A percentile compares a stretch with the other conserved stretches of the same genome.
Conservation (phyloP, 306 rosid species). For the Neltuma alba region DNA sequence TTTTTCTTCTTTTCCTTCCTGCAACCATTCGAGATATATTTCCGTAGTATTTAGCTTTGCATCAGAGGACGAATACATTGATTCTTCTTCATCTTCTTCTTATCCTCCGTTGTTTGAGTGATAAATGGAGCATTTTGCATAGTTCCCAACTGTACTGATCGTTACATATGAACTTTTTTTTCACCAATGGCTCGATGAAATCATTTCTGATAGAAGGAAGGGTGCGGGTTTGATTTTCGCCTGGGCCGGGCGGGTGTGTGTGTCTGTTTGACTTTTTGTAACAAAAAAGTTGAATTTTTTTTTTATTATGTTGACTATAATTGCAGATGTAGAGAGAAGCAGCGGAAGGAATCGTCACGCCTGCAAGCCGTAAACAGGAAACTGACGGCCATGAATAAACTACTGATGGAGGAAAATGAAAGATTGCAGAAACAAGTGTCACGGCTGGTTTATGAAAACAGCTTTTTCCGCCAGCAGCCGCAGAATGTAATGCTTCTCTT, state of each 20-base stretch:
- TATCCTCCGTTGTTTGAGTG: background rate
- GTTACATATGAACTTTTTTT: background rate
- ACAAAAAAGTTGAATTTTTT: background rate
- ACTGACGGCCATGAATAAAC: slow-evolving; percentile 94
- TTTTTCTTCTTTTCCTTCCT: no score
- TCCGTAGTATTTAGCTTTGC: background rate
- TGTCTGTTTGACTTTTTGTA: background rate
- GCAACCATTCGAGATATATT: background rate
- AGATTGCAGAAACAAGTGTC: slow-evolving; percentile 98
- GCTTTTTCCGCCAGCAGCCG: slow-evolving; percentile 94
- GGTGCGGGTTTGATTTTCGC: background rate
- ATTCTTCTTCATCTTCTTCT: background rate
- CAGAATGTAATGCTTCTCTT: slow-evolving; percentile 61
- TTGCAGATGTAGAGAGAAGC: slow-evolving; percentile 95
- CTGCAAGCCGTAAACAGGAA: slow-evolving; percentile 91
- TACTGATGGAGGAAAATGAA: slow-evolving; percentile 97
- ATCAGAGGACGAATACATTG: background rate
- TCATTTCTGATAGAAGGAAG: background rate
- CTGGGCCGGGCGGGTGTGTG: background rate
- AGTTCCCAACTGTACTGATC: background rate
- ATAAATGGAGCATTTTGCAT: background rate
- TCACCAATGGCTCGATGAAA: background rate
- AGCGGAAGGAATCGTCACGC: slow-evolving; percentile 89
- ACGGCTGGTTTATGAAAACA: slow-evolving; percentile 88
- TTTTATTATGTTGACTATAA: background rate